Evolutionary conservation across 768 basidiomycete genomes (phyloP).

Genomic region (Amanita rubescens): DNA sequence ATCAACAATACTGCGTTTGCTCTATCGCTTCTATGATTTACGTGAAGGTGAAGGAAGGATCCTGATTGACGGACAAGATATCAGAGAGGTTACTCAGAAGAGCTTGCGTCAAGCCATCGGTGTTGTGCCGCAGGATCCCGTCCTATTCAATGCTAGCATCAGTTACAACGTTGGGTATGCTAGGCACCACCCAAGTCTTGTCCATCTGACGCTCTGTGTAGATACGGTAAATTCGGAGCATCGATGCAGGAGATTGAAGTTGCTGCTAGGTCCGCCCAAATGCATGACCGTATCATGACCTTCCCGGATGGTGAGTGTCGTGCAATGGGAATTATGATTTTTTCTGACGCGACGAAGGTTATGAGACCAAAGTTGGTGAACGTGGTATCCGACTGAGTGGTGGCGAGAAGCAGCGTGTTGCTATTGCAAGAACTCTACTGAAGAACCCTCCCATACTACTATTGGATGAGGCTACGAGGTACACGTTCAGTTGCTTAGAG

Average conservation of each 20-base stretch:
- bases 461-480: conserved; percentile 75
- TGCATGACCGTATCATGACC: conserved; percentile 77
- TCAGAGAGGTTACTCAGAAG: conserved; percentile 76
- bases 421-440: conserved; percentile 79
- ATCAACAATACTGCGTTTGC: conserved; percentile 75
- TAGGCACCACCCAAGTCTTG: background rate
- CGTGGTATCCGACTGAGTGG: conserved; percentile 79
- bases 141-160: conserved; percentile 67
- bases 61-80: conserved; percentile 79
- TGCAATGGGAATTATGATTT: background rate
- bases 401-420: conserved; percentile 86
- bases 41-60: conserved; percentile 74
- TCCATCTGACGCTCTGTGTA: conserved; percentile 17
- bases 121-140: conserved; percentile 83
- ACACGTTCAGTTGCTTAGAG: conserved; percentile 3
- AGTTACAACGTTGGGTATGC: conserved; percentile 66
- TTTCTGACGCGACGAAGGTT: conserved; percentile 29
- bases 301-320: conserved; percentile 68
- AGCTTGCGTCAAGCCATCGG: conserved; percentile 78
- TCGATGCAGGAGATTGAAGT: conserved; percentile 67
- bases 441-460: conserved; percentile 81
- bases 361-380: conserved; percentile 87
- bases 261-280: conserved; percentile 76
- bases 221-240: conserved; percentile 73
- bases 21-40: conserved; percentile 92